These are phyloP conservation scores for Calonectria crousiana DNA, from an alignment of 2,329 filamentous ascomycete genomes.

Conservation along the genomic window DNA sequence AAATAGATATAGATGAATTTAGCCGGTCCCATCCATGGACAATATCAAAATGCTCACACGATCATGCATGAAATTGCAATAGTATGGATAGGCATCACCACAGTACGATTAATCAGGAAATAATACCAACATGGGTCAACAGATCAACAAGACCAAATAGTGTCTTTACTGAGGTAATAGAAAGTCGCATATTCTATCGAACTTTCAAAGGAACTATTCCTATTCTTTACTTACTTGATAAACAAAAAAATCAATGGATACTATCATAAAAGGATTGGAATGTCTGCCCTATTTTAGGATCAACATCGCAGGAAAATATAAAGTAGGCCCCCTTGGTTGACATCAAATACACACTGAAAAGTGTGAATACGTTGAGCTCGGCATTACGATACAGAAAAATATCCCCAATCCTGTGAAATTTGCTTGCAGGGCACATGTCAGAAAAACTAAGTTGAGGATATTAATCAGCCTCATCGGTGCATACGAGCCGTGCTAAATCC, in stretches of 20 bases:
- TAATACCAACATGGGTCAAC: not conserved
- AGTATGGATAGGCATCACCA: not conserved
- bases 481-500: not conserved
- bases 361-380: not conserved
- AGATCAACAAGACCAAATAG: not conserved
- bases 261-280: not conserved
- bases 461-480: not conserved
- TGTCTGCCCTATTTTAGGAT: not conserved
- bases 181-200: not conserved
- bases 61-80: not conserved
- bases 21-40: not conserved
- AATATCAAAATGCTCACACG: not conserved
- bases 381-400: not conserved
- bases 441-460: not conserved
- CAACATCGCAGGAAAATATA: not conserved
- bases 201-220: not conserved
- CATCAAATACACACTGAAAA: not conserved
- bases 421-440: not conserved
- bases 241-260: not conserved
- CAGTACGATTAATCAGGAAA: not conserved
- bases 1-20: not conserved
- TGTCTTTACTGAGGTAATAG: not conserved
- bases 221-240: not conserved
- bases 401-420: not conserved
- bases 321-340: not conserved